phyloP scores from a whole-genome alignment of 768 basidiomycete species.

The Lactarius pseudohatsudake region DNA sequence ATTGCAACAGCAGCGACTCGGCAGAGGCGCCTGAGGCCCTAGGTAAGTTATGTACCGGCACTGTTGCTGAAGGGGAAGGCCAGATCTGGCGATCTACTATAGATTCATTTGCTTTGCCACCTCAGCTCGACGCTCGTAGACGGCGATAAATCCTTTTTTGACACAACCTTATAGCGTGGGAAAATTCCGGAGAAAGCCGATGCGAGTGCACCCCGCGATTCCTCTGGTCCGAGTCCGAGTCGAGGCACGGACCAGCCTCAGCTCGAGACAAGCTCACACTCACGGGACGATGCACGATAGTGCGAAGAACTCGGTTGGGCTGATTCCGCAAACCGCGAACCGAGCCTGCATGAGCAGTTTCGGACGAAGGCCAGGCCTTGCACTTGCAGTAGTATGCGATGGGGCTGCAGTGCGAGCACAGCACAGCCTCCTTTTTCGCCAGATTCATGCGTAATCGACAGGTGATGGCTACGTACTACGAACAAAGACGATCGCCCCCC shows the following conservation, averaged over 20 bases:
- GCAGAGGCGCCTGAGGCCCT: no score
- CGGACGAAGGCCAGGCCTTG: slow-evolving; percentile 74
- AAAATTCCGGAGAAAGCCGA: not conserved
- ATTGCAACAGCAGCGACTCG: not conserved
- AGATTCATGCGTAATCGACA: slow-evolving; percentile 80
- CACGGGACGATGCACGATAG: not conserved
- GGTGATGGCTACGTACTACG: slow-evolving; percentile 59
- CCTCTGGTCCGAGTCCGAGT: no score
- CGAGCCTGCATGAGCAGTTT: slow-evolving; percentile 67
- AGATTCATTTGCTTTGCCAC: no score
- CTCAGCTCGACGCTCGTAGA: no score
- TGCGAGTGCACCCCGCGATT: not conserved
- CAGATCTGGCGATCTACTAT: no score
- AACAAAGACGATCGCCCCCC: slow-evolving; percentile 1
- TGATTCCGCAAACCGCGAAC: slow-evolving; percentile 66
- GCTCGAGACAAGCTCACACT: not conserved
- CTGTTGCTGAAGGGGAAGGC: no score
- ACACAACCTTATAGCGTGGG: no score
- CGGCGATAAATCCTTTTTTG: no score
- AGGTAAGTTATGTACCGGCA: no score
- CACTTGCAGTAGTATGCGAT: slow-evolving; percentile 69
- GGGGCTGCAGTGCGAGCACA: slow-evolving; percentile 87
- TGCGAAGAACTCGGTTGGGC: slow-evolving; percentile 55
- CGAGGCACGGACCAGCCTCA: no score
- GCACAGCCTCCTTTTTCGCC: slow-evolving; percentile 81